Evolutionary conservation across 2,329 filamentous ascomycete species (phyloP).

Genomic region (Grosmannia penicillata): DNA sequence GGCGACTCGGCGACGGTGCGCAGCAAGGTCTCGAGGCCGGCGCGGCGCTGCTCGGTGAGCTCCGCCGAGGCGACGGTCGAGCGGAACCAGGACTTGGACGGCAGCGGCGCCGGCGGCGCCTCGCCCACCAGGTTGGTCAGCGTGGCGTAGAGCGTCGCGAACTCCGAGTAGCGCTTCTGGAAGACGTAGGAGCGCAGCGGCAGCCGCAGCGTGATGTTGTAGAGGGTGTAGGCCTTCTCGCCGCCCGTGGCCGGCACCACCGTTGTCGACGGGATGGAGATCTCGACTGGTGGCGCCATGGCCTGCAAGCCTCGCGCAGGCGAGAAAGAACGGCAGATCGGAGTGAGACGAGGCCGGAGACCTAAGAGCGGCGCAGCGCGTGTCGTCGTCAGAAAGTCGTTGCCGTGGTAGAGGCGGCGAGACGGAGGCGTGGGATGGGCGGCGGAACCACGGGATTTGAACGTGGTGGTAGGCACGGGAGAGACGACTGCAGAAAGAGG

Average conservation of each 20-base stretch:
- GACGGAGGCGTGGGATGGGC: too few relatives aligned
- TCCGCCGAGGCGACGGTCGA: conserved; percentile 55
- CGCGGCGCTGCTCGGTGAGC: conserved; percentile 55
- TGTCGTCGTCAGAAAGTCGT: too few relatives aligned
- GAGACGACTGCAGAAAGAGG: too few relatives aligned
- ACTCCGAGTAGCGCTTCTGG: conserved; percentile 74
- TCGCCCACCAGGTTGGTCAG: conserved; percentile 45
- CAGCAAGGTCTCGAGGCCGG: conserved; percentile 56
- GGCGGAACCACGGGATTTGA: too few relatives aligned
- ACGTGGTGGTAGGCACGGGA: too few relatives aligned
- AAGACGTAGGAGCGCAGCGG: conserved; percentile 63
- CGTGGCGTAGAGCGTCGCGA: conserved; percentile 47
- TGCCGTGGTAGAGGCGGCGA: too few relatives aligned
- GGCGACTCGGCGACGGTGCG: conserved; percentile 55
- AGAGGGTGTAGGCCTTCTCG: conserved; percentile 58
- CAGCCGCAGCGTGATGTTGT: conserved; percentile 64
- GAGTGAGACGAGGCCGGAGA: too few relatives aligned
- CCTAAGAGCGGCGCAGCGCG: too few relatives aligned
- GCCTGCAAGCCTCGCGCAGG: neutral
- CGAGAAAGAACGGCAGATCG: neutral
- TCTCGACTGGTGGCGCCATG: conserved; percentile 52
- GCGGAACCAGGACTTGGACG: conserved; percentile 63
- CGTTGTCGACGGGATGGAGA: conserved; percentile 53
- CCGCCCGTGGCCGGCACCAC: conserved; percentile 31
- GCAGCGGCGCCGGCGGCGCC: conserved; percentile 52